Conservation (phyloP, 345 rosid species). For the Balakata baccata region DNA sequence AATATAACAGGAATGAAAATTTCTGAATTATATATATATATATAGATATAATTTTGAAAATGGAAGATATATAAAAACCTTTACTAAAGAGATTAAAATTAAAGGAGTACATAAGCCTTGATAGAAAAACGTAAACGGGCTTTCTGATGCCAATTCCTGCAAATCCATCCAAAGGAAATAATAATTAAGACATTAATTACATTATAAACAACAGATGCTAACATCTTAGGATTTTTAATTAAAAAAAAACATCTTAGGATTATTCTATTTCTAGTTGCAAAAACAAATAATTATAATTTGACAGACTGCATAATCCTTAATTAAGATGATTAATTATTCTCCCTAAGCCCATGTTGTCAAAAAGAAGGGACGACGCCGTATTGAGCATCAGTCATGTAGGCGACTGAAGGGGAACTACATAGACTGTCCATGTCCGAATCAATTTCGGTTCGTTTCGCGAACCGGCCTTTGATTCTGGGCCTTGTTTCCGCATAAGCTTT, state of each 20-base stretch:
- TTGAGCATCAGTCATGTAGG: constrained; percentile 19
- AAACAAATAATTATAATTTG: background rate
- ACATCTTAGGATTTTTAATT: background rate
- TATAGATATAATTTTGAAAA: no score
- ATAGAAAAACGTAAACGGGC: background rate
- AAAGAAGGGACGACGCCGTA: constrained; percentile 42
- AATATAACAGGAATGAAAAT: no score
- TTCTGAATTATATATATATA: no score
- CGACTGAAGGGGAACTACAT: constrained; percentile 3
- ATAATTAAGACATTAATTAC: constrained; percentile 2
- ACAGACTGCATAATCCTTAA: background rate
- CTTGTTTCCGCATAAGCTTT: constrained; percentile 48
- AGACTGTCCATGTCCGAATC: constrained; percentile 18
- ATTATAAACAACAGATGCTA: background rate
- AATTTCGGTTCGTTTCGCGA: constrained; percentile 33
- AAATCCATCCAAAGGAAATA: background rate
- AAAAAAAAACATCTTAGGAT: background rate
- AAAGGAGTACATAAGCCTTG: constrained; percentile 4
- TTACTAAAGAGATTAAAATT: background rate
- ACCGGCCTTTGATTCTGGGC: constrained; percentile 47
- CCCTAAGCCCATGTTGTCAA: background rate
- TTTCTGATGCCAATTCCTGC: background rate
- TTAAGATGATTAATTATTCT: background rate
- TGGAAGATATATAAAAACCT: background rate
- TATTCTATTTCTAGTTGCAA: background rate